phyloP scores from a whole-genome alignment of 1,139 yeast genomes.

The Lodderomyces elongisporus region DNA sequence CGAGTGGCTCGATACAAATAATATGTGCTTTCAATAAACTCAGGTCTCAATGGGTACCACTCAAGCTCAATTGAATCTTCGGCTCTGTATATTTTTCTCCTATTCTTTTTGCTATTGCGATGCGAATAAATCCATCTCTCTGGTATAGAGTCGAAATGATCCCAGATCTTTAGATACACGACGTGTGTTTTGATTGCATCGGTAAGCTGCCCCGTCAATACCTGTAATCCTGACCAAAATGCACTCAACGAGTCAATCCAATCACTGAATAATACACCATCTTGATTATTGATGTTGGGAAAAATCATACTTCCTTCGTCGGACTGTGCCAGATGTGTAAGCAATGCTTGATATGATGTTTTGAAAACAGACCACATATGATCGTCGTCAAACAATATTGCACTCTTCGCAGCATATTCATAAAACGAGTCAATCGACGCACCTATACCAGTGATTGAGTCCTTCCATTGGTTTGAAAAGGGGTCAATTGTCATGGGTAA shows the following conservation, averaged over 20 bases:
- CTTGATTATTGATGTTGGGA: conserved; percentile 50
- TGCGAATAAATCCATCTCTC: conserved; percentile 68
- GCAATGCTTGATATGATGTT: conserved; percentile 54
- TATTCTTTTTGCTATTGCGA: conserved; percentile 8
- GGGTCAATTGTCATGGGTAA: conserved; percentile 80
- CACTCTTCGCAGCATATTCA: conserved; percentile 78
- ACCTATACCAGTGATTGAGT: conserved; percentile 72
- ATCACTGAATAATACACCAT: conserved; percentile 47
- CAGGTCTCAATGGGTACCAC: conserved; percentile 93
- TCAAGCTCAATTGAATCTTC: conserved; percentile 50
- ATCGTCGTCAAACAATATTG: conserved; percentile 68
- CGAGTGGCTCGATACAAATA: conserved; percentile 76
- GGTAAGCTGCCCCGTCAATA: conserved; percentile 66
- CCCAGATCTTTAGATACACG: conserved; percentile 75
- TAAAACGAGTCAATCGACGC: conserved; percentile 93
- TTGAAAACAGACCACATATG: conserved; percentile 58
- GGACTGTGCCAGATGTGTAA: conserved; percentile 38
- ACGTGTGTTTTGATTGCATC: conserved; percentile 63
- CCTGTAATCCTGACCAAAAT: conserved; percentile 83
- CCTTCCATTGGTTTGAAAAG: conserved; percentile 49
- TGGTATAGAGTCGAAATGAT: conserved; percentile 73
- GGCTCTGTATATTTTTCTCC: conserved; percentile 9
- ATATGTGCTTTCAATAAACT: conserved; percentile 84
- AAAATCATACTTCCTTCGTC: conserved; percentile 53
- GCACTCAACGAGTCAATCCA: conserved; percentile 91